phyloP scores from a whole-genome alignment of 768 basidiomycete genomes.

The Suillus tomentosus region DNA sequence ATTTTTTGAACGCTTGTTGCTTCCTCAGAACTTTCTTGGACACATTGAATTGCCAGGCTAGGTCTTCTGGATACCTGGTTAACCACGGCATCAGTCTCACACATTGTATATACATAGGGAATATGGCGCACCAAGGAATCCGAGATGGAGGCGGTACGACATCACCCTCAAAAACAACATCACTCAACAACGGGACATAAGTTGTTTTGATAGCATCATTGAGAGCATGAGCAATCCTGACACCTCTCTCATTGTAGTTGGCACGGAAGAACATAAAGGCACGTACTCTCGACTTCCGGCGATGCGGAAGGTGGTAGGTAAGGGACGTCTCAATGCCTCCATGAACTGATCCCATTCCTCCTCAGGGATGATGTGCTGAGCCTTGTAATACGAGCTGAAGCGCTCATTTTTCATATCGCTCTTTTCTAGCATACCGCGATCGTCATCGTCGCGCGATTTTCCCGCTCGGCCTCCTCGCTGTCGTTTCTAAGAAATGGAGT shows the following conservation, averaged over 20 bases:
- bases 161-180: constrained; percentile 76
- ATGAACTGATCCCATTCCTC: constrained; percentile 82
- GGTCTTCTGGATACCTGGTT: constrained; percentile 86
- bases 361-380: constrained; percentile 73
- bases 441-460: constrained; percentile 36
- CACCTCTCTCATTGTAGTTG: constrained; percentile 11
- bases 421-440: constrained; percentile 57
- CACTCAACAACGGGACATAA: constrained; percentile 76
- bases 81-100: not conserved
- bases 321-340: constrained; percentile 60
- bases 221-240: constrained; percentile 68
- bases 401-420: constrained; percentile 71
- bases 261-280: not conserved
- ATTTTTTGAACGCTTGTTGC: constrained; percentile 87
- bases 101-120: not conserved
- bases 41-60: constrained; percentile 96
- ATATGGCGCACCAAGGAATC: constrained; percentile 70
- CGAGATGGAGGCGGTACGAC: constrained; percentile 77
- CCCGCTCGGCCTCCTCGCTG: constrained; percentile 19
- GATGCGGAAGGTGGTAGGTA: constrained; percentile 94
- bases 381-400: constrained; percentile 67
- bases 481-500: constrained; percentile 17
- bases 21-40: constrained; percentile 87
- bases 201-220: constrained; percentile 75
- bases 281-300: constrained; percentile 83